phyloP scores from a whole-genome alignment of 2,329 filamentous ascomycete species.

The Periglandula ipomoeae region DNA sequence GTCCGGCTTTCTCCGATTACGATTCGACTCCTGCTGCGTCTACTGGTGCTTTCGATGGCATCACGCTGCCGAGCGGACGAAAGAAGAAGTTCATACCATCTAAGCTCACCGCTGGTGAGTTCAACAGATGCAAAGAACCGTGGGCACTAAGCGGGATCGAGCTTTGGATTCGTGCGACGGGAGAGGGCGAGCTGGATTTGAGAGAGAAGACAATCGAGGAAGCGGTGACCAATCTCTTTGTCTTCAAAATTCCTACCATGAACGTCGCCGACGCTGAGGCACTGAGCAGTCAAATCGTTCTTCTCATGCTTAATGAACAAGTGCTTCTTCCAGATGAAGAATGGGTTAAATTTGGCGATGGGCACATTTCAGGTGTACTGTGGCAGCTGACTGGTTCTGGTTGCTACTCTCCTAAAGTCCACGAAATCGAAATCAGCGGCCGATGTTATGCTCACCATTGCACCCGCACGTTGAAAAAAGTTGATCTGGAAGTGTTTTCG shows the following conservation, averaged over 20 bases:
- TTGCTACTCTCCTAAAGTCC: slow-evolving; percentile 81
- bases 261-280: slow-evolving; percentile 94
- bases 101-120: slow-evolving; percentile 73
- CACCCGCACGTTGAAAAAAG: slow-evolving; percentile 87
- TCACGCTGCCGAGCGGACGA: slow-evolving; percentile 69
- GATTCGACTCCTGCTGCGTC: slow-evolving; percentile 43
- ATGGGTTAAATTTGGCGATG: slow-evolving; percentile 88
- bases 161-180: slow-evolving; percentile 78
- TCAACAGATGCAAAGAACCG: slow-evolving; percentile 76
- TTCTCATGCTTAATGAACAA: slow-evolving; percentile 68
- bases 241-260: slow-evolving; percentile 93
- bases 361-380: slow-evolving; percentile 76
- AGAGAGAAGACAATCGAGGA: slow-evolving; percentile 79
- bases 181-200: slow-evolving; percentile 82
- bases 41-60: slow-evolving; percentile 65
- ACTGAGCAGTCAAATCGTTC: slow-evolving; percentile 67
- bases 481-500: slow-evolving; percentile 69
- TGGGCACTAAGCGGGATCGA: slow-evolving; percentile 91
- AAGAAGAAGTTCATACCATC: slow-evolving; percentile 78
- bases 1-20: slow-evolving; percentile 45
- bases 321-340: slow-evolving; percentile 85
- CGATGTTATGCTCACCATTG: slow-evolving; percentile 93
- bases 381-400: slow-evolving; percentile 88
- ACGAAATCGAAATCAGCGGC: slow-evolving; percentile 58
- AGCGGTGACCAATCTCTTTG: slow-evolving; percentile 81